These are phyloP conservation scores for Coriaria nepalensis DNA, from an alignment of 306 rosid genomes.

Conservation along the genomic window DNA sequence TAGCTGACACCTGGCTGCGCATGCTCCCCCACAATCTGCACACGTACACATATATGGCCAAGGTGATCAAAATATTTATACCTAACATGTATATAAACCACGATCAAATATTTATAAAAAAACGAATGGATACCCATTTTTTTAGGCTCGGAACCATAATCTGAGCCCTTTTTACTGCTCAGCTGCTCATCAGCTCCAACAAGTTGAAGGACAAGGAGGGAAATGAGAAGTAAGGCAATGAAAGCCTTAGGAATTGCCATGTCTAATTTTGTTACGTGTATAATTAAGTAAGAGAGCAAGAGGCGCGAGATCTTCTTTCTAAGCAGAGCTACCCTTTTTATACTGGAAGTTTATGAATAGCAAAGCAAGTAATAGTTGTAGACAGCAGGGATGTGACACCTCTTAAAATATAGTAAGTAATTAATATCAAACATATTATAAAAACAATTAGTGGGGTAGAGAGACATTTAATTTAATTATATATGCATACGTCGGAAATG, in stretches of 20 bases:
- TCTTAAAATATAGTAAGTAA: too few species aligned
- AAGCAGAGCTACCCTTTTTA: not conserved
- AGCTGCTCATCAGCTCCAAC: slow-evolving; percentile 2
- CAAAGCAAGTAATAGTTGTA: too few species aligned
- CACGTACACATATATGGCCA: not conserved
- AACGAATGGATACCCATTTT: not conserved
- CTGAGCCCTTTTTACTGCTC: not conserved
- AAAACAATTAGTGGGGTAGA: too few species aligned
- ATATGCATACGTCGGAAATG: too few species aligned
- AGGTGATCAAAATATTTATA: not conserved
- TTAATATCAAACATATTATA: too few species aligned
- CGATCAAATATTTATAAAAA: not conserved
- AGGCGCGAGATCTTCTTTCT: not conserved
- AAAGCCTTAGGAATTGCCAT: slow-evolving; percentile 28
- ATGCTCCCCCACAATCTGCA: slow-evolving; percentile 26
- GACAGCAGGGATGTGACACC: too few species aligned
- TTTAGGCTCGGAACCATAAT: not conserved
- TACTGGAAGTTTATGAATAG: too few species aligned
- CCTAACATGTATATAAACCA: not conserved
- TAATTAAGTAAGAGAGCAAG: not conserved
- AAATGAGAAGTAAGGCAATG: slow-evolving; percentile 1
- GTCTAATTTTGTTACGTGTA: not conserved
- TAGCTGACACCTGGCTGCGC: slow-evolving; percentile 29
- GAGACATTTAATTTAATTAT: too few species aligned
- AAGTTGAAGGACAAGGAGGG: not conserved